These are phyloP conservation scores for Strobilomyces confusus DNA, from an alignment of 768 basidiomycete species.

Conservation along the genomic window DNA sequence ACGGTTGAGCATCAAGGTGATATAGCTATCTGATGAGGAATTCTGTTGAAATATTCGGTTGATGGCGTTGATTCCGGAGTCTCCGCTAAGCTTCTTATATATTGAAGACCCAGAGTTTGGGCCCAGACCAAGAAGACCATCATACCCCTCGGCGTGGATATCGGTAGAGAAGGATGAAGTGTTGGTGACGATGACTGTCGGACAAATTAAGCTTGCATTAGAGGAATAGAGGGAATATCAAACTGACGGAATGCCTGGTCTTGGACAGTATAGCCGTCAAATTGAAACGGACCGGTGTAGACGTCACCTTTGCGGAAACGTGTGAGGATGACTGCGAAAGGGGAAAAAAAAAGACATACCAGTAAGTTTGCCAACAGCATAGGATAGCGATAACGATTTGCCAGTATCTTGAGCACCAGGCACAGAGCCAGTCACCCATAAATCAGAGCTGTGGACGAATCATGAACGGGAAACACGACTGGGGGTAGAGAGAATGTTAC, in stretches of 20 bases:
- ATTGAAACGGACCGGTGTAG: conserved; percentile 45
- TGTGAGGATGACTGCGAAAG: background rate
- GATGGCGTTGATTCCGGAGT: conserved; percentile 54
- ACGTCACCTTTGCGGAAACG: conserved; percentile 45
- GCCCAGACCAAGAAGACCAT: conserved; percentile 76
- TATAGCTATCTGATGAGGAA: conserved; percentile 52
- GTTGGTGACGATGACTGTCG: conserved; percentile 58
- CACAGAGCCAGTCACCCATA: conserved; percentile 61
- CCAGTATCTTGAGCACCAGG: conserved; percentile 55
- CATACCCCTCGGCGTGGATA: conserved; percentile 57
- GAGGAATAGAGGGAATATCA: background rate
- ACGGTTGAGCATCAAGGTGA: conserved; percentile 66
- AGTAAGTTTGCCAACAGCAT: conserved; percentile 64
- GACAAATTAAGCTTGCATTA: background rate
- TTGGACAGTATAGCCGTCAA: conserved; percentile 55
- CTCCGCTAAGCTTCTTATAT: conserved; percentile 47
- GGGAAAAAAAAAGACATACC: conserved; percentile 36
- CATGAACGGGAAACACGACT: background rate
- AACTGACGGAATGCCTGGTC: conserved; percentile 68
- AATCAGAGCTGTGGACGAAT: conserved; percentile 52
- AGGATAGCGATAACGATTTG: conserved; percentile 50
- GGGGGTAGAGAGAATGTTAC: conserved; percentile 30
- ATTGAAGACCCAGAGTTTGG: conserved; percentile 69
- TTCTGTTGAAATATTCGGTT: conserved; percentile 63
- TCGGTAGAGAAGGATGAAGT: conserved; percentile 61